Conservation (phyloP, 495 filamentous ascomycete species). For the Trichoderma virens region DNA sequence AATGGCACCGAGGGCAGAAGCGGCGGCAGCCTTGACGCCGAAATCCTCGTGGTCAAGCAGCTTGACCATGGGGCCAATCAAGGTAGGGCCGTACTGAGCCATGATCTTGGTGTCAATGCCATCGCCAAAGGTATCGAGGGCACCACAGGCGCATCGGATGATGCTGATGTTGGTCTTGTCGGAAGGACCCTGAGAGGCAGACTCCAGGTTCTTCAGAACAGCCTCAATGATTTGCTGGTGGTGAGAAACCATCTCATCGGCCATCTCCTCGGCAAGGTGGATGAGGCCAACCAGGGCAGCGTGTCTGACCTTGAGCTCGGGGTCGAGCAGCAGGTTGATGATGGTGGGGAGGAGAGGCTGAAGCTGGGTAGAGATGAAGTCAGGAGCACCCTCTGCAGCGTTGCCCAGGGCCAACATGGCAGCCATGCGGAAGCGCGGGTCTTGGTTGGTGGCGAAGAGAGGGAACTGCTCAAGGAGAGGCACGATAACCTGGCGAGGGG, state of each 20-base stretch:
- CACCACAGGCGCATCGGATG: slow-evolving; percentile 81
- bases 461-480: slow-evolving; percentile 80
- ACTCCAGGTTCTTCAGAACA: slow-evolving; percentile 80
- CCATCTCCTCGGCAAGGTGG: slow-evolving; percentile 83
- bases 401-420: slow-evolving; percentile 88
- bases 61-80: slow-evolving; percentile 73
- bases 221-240: slow-evolving; percentile 76
- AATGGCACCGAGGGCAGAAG: slow-evolving; percentile 83
- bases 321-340: slow-evolving; percentile 75
- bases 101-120: slow-evolving; percentile 81
- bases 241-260: slow-evolving; percentile 76
- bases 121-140: slow-evolving; percentile 84
- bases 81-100: slow-evolving; percentile 66
- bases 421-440: slow-evolving; percentile 76
- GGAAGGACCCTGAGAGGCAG: slow-evolving; percentile 47
- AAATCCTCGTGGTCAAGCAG: slow-evolving; percentile 77
- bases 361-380: slow-evolving; percentile 89
- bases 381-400: slow-evolving; percentile 92
- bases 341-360: slow-evolving; percentile 78
- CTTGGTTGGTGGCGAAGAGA: slow-evolving; percentile 61
- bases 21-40: slow-evolving; percentile 82
- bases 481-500: slow-evolving; percentile 90
- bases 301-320: slow-evolving; percentile 72
- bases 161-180: slow-evolving; percentile 70
- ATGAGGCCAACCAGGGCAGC: slow-evolving; percentile 80